Evolutionary conservation across 2,329 filamentous ascomycete genomes (phyloP), one percentile per base, ranked within the genome.

Genomic region (Penicillium rolfsii): DNA sequence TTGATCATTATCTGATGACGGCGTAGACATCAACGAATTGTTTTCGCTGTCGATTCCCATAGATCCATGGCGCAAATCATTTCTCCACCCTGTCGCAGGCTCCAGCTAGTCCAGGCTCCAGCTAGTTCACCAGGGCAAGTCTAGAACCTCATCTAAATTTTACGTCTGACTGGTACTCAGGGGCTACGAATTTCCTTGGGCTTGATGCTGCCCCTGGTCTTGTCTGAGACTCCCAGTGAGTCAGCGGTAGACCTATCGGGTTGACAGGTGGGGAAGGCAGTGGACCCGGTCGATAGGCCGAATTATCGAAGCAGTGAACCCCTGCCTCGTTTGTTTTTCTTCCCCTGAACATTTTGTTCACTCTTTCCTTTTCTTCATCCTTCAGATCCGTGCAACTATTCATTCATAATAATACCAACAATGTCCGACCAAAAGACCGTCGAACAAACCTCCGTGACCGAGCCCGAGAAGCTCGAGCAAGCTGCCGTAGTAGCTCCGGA

Each of bases 351-450:
- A 16, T 62, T 55, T 50, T 6, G 16, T 16, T 35, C 11, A 46
- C 56, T 28, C 26, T 28, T 45, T 45, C 41, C 52, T 50, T 28
- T 28, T 26, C 41, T 46, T 33, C 9, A 28, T 52, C 36, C 33
- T 19, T 45, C 52, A 30, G 9, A 11, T 11, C n/a, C 19, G 6
- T 43, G 14, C 9, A 24, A 40, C n/a, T 14, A 4, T 33, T 16
- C 12, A 22, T 7, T 16, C 11, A 14, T n/a, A 54, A 36, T n/a
- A 7, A 38, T 55, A 43, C 59, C 35, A 35, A 70, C 67, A 40
- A 71, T 70, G 68, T 60, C 68, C 5, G 67, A 70, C 16, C 61
- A 58, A 49, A 65, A 59, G n/a, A 58, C 68, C 49, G 55, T 63
- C 35, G 65, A 69, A 53, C 64, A 68, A 48, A 50, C 46, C 22